Evolutionary conservation across 768 basidiomycete genomes (phyloP), one percentile per base, ranked within the genome.

Genomic region (Kwoniella bestiolae): DNA sequence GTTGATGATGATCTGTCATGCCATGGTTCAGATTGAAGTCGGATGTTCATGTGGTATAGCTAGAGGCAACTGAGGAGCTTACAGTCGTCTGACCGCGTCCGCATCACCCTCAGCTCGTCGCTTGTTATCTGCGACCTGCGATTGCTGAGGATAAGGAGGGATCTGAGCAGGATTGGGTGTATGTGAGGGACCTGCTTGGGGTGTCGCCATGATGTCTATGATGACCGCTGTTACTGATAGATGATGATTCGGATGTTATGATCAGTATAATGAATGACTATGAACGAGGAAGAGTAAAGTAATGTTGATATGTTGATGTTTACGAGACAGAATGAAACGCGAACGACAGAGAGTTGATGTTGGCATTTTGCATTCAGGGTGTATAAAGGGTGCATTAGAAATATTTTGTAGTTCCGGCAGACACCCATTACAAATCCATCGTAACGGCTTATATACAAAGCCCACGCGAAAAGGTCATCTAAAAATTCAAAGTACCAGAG

Each of bases 31-130:
- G n/a, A n/a, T n/a, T n/a, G n/a, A n/a, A n/a, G n/a, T n/a, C n/a
- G n/a, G n/a, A n/a, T n/a, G n/a, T n/a, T n/a, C n/a, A n/a, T n/a
- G n/a, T n/a, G n/a, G n/a, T n/a, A n/a, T n/a, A n/a, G n/a, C n/a
- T n/a, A n/a, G n/a, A n/a, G n/a, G n/a, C n/a, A n/a, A n/a, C n/a
- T n/a, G n/a, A n/a, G n/a, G n/a, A n/a, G n/a, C 72, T 49, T 56
- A 71, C 73, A 57, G 41, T 65, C 73, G 46, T 29, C 73, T 49
- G 0, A 67, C 52, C 5, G 66, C 14, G n/a, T 74, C 73, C 5
- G 66, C 49, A 29, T 74, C 73, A 28, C 58, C 66, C 6, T 74
- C 73, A 26, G 65, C 55, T 29, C 70, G 47, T 38, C 70, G 47
- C 41, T 74, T 74, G 6, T 60, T 31, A 38, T 71, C 69, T 29